Conservation (phyloP, 129 eudicot genomes). For the Sambucus nigra region DNA sequence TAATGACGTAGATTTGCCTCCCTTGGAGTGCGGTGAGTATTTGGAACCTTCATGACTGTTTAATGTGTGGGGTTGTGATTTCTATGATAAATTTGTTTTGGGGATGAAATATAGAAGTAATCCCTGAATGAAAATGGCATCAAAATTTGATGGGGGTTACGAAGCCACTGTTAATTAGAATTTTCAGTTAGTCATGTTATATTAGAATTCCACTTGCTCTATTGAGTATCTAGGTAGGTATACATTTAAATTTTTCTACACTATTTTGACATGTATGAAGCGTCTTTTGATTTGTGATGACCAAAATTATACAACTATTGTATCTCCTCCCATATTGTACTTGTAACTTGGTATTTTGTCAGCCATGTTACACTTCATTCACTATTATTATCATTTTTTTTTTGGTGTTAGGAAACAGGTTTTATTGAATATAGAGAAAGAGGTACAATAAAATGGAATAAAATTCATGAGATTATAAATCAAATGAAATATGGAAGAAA, state of each 20-base stretch:
- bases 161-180: background rate
- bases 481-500: background rate
- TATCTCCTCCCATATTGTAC: background rate
- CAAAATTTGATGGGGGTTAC: background rate
- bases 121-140: background rate
- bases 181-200: no score
- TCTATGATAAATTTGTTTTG: background rate
- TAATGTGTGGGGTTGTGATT: background rate
- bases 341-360: background rate
- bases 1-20: constrained; percentile 11
- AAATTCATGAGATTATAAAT: no score
- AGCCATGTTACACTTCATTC: background rate
- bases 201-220: no score
- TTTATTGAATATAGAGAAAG: no score
- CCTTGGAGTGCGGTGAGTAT: constrained; percentile 31
- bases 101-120: background rate
- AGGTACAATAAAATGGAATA: no score
- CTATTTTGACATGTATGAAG: no score
- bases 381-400: background rate
- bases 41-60: constrained; percentile 2
- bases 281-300: background rate
- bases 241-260: no score
- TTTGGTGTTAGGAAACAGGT: no score
- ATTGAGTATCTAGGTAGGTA: no score
- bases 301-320: background rate